These are phyloP conservation scores for Termitomyces eurrhizus DNA, from an alignment of 768 basidiomycete genomes.

Conservation along the genomic window DNA sequence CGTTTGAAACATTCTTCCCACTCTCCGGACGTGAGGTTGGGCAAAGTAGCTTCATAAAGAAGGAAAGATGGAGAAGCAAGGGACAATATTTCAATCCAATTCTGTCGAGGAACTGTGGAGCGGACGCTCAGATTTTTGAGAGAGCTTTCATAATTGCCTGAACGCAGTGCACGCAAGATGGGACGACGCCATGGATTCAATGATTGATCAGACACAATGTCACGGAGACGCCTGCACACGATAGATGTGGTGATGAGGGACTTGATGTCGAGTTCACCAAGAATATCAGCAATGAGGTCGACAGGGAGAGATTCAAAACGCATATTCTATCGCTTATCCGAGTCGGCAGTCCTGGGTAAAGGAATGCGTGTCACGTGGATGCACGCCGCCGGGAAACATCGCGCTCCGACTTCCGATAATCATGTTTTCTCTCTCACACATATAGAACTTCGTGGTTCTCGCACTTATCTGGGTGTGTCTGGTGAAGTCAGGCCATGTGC, in stretches of 20 bases:
- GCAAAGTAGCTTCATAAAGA: conserved; percentile 63
- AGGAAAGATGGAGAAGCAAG: conserved; percentile 59
- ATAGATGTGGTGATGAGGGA: conserved; percentile 56
- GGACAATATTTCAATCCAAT: conserved; percentile 77
- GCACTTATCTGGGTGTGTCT: not conserved
- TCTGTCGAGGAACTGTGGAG: conserved; percentile 63
- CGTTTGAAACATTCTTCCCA: conserved; percentile 75
- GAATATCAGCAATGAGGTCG: conserved; percentile 70
- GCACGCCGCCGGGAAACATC: not conserved
- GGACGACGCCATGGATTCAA: conserved; percentile 77
- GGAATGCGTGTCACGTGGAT: not conserved
- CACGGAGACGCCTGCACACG: conserved; percentile 54
- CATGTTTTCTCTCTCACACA: not conserved
- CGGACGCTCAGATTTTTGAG: conserved; percentile 62
- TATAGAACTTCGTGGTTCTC: not conserved
- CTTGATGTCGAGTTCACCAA: conserved; percentile 62
- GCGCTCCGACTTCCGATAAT: conserved; percentile 5
- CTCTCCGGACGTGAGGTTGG: conserved; percentile 58
- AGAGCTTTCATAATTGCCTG: conserved; percentile 41
- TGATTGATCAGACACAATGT: conserved; percentile 56
- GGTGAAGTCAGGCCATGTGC: not conserved
- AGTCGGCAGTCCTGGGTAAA: not conserved
- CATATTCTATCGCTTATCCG: conserved; percentile 16
- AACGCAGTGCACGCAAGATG: conserved; percentile 54
- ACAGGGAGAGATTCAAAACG: conserved; percentile 60